Conservation (phyloP, 768 basidiomycete genomes). For the Xerocomus spinulosus region DNA sequence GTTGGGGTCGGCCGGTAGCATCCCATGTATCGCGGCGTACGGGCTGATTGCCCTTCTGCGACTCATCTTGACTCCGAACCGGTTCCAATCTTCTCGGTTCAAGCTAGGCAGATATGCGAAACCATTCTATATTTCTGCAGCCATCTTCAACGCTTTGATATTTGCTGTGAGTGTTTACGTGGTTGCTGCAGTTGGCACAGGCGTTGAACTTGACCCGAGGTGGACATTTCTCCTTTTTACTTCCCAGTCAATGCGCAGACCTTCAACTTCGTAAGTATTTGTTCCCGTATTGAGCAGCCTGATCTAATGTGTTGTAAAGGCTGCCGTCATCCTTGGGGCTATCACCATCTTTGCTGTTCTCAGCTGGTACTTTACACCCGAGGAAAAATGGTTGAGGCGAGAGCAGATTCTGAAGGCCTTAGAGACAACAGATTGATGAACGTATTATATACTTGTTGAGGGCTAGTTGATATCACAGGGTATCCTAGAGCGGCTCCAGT, state of each 20-base stretch:
- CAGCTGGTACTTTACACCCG: slow-evolving; percentile 76
- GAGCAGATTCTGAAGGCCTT: slow-evolving; percentile 56
- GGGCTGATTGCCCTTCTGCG: slow-evolving; percentile 75
- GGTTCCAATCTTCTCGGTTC: slow-evolving; percentile 72
- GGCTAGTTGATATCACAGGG: slow-evolving; percentile 1
- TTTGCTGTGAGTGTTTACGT: slow-evolving; percentile 54
- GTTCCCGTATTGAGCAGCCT: slow-evolving; percentile 3
- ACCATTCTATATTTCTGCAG: slow-evolving; percentile 64
- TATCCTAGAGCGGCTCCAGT: slow-evolving; percentile 45
- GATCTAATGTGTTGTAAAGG: slow-evolving; percentile 40
- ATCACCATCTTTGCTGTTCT: slow-evolving; percentile 75
- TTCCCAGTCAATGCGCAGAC: slow-evolving; percentile 74
- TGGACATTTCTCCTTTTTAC: slow-evolving; percentile 81
- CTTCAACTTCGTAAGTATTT: slow-evolving; percentile 76
- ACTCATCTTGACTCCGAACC: slow-evolving; percentile 70
- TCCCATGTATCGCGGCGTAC: slow-evolving; percentile 87
- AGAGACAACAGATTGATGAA: slow-evolving; percentile 19
- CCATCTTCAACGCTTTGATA: slow-evolving; percentile 68
- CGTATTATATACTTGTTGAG: not conserved
- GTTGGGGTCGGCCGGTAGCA: slow-evolving; percentile 77
- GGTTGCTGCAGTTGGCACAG: not conserved
- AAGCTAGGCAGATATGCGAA: slow-evolving; percentile 60
- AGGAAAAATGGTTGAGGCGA: slow-evolving; percentile 73
- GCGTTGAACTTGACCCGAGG: slow-evolving; percentile 37
- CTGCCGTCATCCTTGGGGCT: slow-evolving; percentile 71